Base-by-base conservation (phyloP, 2,329 filamentous ascomycete species). In the Aspergillus caelatus region DNA sequence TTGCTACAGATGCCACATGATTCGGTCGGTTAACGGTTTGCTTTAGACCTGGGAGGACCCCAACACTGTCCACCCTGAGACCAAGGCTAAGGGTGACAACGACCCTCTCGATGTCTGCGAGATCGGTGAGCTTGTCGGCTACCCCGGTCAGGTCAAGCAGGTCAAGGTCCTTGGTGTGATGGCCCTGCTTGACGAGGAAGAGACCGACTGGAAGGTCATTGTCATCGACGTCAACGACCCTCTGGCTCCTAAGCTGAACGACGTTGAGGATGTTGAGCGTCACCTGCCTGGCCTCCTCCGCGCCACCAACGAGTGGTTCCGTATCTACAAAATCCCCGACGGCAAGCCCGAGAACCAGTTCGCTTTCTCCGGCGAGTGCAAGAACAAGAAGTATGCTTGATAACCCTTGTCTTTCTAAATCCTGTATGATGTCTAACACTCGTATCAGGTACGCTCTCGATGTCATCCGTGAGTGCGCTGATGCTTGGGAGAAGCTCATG, bases 331-430 rank as follows among this genome's bases (percentile, higher is more conserved):
- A 88, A 99, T 99, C 83, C 95, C 95, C 79, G 95, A 99, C 79
- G 95, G 95, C 87, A 99, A 99, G 93, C 94, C 94, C 75, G 95
- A 99, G 91, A 99, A 99, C 89, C 95, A 98, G 86, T 99, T 99
- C 79, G 95, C 95, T 76, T 99, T 99, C 87, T 97, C 94, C 65
- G 95, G 95, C 85, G 95, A 99, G 87, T 98, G 94, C 92, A 99
- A 99, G 91, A 99, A 99, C 90, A 96, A 94, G 89, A 93, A 91
- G 91, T 93, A 73, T 70, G 86, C 60, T 45, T 46, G 7, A 21
- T 34, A 6, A 2, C 21, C 43, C 36, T n/a, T 26, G 72, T 57
- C 19, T 34, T 19, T 14, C 32, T 4, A 12, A 11, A n/a, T 9
- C 7, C 16, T 60, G 8, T 34, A 23, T 52, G 19, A 52, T 23